phyloP scores from a whole-genome alignment of 2,329 filamentous ascomycete species.

The Periglandula ipomoeae region DNA sequence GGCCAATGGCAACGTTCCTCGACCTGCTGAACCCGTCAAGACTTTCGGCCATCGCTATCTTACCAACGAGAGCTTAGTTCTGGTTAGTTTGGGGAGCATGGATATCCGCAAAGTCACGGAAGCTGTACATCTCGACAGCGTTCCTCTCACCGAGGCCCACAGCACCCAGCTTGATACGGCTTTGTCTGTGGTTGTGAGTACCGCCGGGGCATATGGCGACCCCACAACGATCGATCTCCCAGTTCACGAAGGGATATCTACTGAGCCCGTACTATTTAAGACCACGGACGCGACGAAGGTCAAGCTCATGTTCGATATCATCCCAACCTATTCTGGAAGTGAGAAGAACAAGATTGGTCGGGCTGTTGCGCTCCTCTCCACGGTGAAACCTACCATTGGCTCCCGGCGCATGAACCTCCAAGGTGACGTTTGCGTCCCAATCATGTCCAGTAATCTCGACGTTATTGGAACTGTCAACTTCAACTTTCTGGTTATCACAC shows the following conservation, averaged over 20 bases:
- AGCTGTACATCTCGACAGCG: constrained; percentile 78
- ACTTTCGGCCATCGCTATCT: constrained; percentile 95
- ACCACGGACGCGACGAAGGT: constrained; percentile 70
- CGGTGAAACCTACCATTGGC: constrained; percentile 73
- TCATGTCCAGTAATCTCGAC: constrained; percentile 75
- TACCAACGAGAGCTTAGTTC: constrained; percentile 76
- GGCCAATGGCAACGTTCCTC: constrained; percentile 30
- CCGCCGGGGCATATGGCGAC: constrained; percentile 76
- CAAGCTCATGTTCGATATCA: constrained; percentile 86
- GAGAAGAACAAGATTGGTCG: constrained; percentile 83
- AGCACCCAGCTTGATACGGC: constrained; percentile 91
- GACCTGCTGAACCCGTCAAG: constrained; percentile 71
- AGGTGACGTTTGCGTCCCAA: constrained; percentile 85
- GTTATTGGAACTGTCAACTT: constrained; percentile 94
- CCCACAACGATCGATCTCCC: constrained; percentile 85
- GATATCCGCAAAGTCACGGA: constrained; percentile 76
- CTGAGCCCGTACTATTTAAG: constrained; percentile 86
- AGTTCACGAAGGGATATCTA: constrained; percentile 86
- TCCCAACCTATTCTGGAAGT: constrained; percentile 88
- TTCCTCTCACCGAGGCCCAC: constrained; percentile 80
- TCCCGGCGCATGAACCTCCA: constrained; percentile 84
- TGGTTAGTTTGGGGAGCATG: constrained; percentile 92
- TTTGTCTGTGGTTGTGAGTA: constrained; percentile 82
- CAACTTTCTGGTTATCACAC: constrained; percentile 91
- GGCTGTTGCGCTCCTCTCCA: constrained; percentile 79